phyloP scores from a whole-genome alignment of 1,284 basidiomycete species.

The Leccinum subrobustum region DNA sequence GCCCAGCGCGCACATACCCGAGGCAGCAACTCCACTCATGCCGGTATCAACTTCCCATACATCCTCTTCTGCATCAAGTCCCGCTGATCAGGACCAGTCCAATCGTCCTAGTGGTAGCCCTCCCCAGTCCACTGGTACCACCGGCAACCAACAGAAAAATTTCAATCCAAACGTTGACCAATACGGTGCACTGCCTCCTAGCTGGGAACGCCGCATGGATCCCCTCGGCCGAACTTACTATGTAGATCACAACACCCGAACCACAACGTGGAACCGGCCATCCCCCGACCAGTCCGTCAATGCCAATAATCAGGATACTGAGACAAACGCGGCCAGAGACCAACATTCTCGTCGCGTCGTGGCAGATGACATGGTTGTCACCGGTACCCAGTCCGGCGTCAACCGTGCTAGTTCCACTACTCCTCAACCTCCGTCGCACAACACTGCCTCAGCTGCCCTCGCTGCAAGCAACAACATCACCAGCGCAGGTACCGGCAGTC shows the following conservation, averaged over 20 bases:
- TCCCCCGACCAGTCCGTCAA: constrained; percentile 56
- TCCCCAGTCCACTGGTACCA: constrained; percentile 27
- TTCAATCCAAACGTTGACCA: constrained; percentile 88
- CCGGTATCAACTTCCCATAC: constrained; percentile 40
- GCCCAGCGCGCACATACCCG: constrained; percentile 54
- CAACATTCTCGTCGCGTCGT: constrained; percentile 77
- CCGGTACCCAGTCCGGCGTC: constrained; percentile 36
- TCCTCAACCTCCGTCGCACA: constrained; percentile 31
- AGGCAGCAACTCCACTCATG: constrained; percentile 36
- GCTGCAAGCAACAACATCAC: constrained; percentile 60
- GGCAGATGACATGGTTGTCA: constrained; percentile 78
- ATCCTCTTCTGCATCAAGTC: constrained; percentile 24
- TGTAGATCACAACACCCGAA: constrained; percentile 90
- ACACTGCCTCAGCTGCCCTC: constrained; percentile 39
- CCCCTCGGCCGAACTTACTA: constrained; percentile 91
- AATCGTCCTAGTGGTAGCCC: constrained; percentile 20
- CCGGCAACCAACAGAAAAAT: constrained; percentile 56
- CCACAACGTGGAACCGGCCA: constrained; percentile 89
- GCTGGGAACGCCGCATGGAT: constrained; percentile 93
- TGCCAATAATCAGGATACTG: constrained; percentile 51
- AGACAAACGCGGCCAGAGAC: constrained; percentile 72
- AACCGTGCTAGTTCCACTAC: constrained; percentile 36
- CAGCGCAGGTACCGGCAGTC: constrained; percentile 75
- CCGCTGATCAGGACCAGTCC: constrained; percentile 28
- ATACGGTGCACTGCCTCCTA: constrained; percentile 76